Percentiles rank a stretch among this genome's conserved stretches.
These are phyloP conservation scores for Leccinum arenicola DNA, from an alignment of 768 basidiomycete genomes.

Conservation along the genomic window DNA sequence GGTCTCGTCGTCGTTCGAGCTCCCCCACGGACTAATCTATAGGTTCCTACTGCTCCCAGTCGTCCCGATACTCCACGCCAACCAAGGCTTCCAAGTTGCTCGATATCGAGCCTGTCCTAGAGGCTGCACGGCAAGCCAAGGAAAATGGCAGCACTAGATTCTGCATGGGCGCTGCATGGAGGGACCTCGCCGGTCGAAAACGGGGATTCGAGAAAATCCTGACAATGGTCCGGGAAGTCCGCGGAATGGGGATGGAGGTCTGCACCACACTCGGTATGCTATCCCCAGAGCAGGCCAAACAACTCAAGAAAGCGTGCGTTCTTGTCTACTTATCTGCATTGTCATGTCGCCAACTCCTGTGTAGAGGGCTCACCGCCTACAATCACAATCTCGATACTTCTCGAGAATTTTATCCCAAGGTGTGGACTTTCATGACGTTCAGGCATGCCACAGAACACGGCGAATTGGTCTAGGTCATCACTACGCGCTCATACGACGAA, in stretches of 20 bases:
- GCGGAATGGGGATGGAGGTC: conserved; percentile 98
- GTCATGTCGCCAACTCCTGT: background rate
- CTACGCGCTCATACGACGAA: conserved; percentile 92
- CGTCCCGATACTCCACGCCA: conserved; percentile 85
- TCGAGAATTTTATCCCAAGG: conserved; percentile 92
- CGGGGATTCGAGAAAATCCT: conserved; percentile 92
- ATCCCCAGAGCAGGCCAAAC: conserved; percentile 85
- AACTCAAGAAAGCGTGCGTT: conserved; percentile 87
- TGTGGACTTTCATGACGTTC: conserved; percentile 29
- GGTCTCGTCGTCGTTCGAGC: conserved; percentile 2
- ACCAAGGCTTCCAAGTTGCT: conserved; percentile 87
- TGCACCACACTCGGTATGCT: conserved; percentile 99
- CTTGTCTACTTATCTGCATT: background rate
- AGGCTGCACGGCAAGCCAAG: conserved; percentile 91
- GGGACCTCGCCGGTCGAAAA: conserved; percentile 90
- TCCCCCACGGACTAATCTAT: conserved; percentile 5
- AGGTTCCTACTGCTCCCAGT: conserved; percentile 98
- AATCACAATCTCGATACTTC: conserved; percentile 99
- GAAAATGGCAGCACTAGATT: conserved; percentile 96
- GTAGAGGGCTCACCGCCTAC: conserved; percentile 90
- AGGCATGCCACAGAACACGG: background rate
- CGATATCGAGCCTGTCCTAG: conserved; percentile 88
- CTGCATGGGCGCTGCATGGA: conserved; percentile 99
- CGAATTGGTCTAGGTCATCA: conserved; percentile 70
- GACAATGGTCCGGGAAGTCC: conserved; percentile 85